Evolutionary conservation across 2,329 filamentous ascomycete genomes (phyloP).

Genomic region (Aureobasidium sp.): DNA sequence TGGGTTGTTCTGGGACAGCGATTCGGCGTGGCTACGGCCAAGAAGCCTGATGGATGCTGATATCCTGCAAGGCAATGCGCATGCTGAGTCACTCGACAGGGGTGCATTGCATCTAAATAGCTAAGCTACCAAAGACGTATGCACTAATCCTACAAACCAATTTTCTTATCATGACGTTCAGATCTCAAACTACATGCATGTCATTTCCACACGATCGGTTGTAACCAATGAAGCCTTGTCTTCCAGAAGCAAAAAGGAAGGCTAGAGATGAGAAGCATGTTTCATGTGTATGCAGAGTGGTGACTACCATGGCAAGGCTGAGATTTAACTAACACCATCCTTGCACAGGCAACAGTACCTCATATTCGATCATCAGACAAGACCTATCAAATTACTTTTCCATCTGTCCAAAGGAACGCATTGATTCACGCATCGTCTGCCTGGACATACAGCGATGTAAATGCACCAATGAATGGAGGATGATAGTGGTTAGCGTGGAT

Average conservation of each 20-base stretch:
- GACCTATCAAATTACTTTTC: too few species aligned
- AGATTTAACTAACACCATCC: neutral
- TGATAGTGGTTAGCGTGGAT: neutral
- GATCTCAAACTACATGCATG: neutral
- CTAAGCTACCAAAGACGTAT: neutral
- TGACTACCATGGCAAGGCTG: neutral
- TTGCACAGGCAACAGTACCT: neutral
- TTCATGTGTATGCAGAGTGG: slow-evolving; percentile 14
- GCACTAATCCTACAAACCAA: neutral
- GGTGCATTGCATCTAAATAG: neutral
- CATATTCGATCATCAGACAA: too few species aligned
- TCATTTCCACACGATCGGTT: neutral
- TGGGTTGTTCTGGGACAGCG: slow-evolving; percentile 51
- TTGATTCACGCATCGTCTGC: too few species aligned
- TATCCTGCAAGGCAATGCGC: neutral
- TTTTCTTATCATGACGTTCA: neutral
- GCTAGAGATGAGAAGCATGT: neutral
- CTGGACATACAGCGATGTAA: neutral
- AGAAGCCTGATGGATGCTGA: slow-evolving; percentile 22
- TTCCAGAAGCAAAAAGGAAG: slow-evolving; percentile 10
- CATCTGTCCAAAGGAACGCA: too few species aligned
- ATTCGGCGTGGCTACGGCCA: slow-evolving; percentile 46
- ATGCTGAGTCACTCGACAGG: neutral
- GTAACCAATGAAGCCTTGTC: neutral
- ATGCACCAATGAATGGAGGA: neutral